phyloP scores from a whole-genome alignment of 257 asterid species.

The Capsicum chinense region DNA sequence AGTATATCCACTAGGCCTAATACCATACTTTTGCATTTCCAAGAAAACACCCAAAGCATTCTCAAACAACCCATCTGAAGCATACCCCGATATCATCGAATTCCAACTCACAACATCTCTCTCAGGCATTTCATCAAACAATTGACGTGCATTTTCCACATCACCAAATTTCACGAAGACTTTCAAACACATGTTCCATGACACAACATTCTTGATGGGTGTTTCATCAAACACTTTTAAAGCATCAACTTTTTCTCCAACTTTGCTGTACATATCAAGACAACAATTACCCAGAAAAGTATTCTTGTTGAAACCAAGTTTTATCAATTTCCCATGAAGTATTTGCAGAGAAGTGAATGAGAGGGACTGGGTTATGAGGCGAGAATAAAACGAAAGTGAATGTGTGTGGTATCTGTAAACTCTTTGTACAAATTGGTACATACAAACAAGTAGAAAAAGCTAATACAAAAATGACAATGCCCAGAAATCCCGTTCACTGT shows the following conservation, averaged over 20 bases:
- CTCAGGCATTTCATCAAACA: constrained; percentile 73
- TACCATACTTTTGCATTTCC: constrained; percentile 46
- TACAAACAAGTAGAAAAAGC: constrained; percentile 37
- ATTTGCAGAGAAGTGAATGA: constrained; percentile 49
- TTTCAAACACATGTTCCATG: constrained; percentile 69
- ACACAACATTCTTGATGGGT: constrained; percentile 47
- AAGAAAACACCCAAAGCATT: constrained; percentile 50
- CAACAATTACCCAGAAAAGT: constrained; percentile 62
- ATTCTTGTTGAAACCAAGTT: constrained; percentile 52
- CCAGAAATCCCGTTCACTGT: background rate
- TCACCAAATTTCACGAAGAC: constrained; percentile 35
- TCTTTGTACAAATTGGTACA: constrained; percentile 50
- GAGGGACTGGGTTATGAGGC: constrained; percentile 44
- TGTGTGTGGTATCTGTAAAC: constrained; percentile 39
- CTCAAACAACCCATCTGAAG: constrained; percentile 45
- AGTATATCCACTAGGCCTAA: constrained; percentile 65
- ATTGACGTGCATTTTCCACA: constrained; percentile 44
- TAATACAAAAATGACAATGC: background rate
- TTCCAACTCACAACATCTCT: constrained; percentile 78
- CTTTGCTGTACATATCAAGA: constrained; percentile 52
- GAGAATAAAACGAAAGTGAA: constrained; percentile 45
- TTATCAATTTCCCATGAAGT: constrained; percentile 60
- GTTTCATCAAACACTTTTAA: constrained; percentile 54
- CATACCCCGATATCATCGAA: constrained; percentile 63
- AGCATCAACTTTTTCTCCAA: constrained; percentile 51